Conservation (phyloP, 73 alveolate species). For the Symbiodinium natans region DNA sequence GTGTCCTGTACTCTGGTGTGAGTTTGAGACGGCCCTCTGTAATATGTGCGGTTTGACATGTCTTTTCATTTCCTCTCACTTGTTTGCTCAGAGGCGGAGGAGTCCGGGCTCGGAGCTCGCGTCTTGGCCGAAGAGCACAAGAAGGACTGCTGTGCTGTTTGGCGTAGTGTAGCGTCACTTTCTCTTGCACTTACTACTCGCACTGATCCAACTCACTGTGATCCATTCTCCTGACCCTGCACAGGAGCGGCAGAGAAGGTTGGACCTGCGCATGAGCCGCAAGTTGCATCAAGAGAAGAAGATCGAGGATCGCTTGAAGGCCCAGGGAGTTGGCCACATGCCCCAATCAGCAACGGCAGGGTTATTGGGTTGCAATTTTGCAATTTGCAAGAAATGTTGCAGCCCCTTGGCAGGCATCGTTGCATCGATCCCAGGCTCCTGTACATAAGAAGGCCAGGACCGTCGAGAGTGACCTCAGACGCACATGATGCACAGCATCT, state of each 20-base stretch:
- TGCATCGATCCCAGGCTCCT: slow-evolving; percentile 80
- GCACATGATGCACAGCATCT: too few relatives aligned
- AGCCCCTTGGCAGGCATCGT: slow-evolving; percentile 35
- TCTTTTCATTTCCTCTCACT: background rate
- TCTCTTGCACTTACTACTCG: background rate
- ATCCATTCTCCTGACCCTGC: background rate
- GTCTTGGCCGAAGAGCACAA: slow-evolving; percentile 83
- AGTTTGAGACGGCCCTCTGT: background rate
- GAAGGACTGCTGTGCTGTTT: background rate
- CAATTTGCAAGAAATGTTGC: too few relatives aligned
- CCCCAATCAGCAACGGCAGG: too few relatives aligned
- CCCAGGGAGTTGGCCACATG: too few relatives aligned
- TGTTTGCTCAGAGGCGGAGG: slow-evolving; percentile 17
- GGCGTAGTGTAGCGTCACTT: too few relatives aligned
- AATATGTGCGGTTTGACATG: background rate
- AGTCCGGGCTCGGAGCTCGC: slow-evolving; percentile 63
- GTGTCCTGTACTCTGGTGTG: background rate
- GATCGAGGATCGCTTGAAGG: slow-evolving; percentile 94
- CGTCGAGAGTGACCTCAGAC: background rate
- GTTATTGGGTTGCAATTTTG: too few relatives aligned
- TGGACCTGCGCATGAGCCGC: slow-evolving; percentile 84
- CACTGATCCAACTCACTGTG: background rate
- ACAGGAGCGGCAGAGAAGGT: slow-evolving; percentile 69
- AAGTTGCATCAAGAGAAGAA: slow-evolving; percentile 94
- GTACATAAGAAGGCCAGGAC: slow-evolving; percentile 89